Evolutionary conservation across 306 rosid genomes (phyloP).

Genomic region (Vicia faba): DNA sequence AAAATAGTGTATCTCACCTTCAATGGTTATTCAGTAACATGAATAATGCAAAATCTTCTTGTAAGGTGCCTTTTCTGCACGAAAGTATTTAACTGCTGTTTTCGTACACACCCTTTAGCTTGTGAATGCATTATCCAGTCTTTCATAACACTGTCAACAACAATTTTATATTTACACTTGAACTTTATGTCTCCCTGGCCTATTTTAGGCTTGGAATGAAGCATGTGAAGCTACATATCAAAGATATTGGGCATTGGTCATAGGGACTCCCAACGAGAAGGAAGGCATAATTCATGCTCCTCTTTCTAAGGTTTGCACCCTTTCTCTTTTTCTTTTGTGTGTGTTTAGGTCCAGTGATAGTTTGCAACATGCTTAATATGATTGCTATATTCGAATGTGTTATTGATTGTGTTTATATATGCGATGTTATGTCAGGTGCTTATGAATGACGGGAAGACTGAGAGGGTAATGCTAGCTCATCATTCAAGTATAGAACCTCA

Average conservation of each 20-base stretch:
- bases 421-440: constrained; percentile 61
- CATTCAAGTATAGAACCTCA: constrained; percentile 72
- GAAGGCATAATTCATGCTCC: constrained; percentile 86
- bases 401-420: constrained; percentile 22
- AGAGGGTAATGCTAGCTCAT: constrained; percentile 81
- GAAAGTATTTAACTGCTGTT: constrained; percentile 12
- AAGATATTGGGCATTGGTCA: constrained; percentile 90
- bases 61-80: constrained; percentile 53
- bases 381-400: constrained; percentile 20
- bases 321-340: constrained; percentile 7
- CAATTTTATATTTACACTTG: constrained; percentile 8
- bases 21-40: constrained; percentile 71
- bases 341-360: constrained; percentile 22
- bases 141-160: constrained; percentile 3
- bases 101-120: neutral
- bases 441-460: constrained; percentile 91
- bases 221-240: constrained; percentile 77
- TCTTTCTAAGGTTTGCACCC: constrained; percentile 74
- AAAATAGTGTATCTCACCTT: constrained; percentile 70
- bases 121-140: constrained; percentile 11
- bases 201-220: constrained; percentile 72
- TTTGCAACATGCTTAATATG: constrained; percentile 28
- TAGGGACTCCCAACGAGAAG: constrained; percentile 82
- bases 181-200: constrained; percentile 13
- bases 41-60: constrained; percentile 56